phyloP scores from a whole-genome alignment of 2,329 filamentous ascomycete genomes.

The Salinomyces thailandicus region DNA sequence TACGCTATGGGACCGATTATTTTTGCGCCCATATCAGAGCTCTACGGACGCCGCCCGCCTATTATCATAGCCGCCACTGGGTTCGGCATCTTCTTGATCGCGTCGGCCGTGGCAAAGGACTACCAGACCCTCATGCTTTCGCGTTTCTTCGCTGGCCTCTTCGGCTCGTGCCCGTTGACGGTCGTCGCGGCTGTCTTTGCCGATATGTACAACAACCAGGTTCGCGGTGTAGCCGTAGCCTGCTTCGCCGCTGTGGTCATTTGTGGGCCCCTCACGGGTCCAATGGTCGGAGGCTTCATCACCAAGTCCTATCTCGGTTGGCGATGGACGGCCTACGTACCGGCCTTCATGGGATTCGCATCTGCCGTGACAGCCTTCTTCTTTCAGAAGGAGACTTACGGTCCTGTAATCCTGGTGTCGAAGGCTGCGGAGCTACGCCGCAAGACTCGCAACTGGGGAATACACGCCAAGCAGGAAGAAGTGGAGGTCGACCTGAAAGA shows the following conservation, averaged over 20 bases:
- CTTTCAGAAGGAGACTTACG: constrained; percentile 49
- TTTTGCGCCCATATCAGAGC: constrained; percentile 41
- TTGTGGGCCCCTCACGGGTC: constrained; percentile 16
- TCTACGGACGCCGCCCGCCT: constrained; percentile 26
- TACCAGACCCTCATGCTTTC: constrained; percentile 30
- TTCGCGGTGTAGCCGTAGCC: constrained; percentile 26
- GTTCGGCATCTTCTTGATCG: constrained; percentile 39
- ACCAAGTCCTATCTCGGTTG: constrained; percentile 31
- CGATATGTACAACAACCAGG: constrained; percentile 26
- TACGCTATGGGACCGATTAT: constrained; percentile 29
- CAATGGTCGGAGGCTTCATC: constrained; percentile 23
- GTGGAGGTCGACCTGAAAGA: constrained; percentile 29
- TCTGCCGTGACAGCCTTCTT: constrained; percentile 40
- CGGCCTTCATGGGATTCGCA: constrained; percentile 46
- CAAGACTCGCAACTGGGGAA: constrained; percentile 49
- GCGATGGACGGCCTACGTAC: constrained; percentile 42
- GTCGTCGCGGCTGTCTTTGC: constrained; percentile 40
- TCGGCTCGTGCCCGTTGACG: constrained; percentile 33
- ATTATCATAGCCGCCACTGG: constrained; percentile 24
- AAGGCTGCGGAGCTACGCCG: constrained; percentile 47
- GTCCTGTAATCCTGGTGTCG: constrained; percentile 46
- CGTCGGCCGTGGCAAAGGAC: constrained; percentile 31
- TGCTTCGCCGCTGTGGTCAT: constrained; percentile 22
- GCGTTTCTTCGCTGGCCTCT: constrained; percentile 29
- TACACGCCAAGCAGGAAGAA: constrained; percentile 42